Percentiles rank a stretch among this genome's conserved stretches.
Evolutionary conservation across 192 early-diverging fungal genomes (phyloP).

Genomic region (Linnemannia exigua): DNA sequence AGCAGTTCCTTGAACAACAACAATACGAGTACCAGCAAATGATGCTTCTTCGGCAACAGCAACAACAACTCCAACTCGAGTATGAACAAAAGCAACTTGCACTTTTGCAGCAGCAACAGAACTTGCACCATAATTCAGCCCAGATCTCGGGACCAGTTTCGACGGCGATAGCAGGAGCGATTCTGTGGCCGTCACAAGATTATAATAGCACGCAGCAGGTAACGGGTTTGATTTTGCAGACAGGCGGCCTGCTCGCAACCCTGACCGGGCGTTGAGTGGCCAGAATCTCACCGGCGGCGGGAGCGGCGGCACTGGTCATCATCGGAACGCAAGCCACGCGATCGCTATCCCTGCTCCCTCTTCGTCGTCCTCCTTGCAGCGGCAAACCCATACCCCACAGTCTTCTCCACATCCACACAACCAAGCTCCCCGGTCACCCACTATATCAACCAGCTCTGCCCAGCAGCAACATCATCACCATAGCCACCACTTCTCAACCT

Average conservation of each 20-base stretch:
- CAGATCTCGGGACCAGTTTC: background rate
- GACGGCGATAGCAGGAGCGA: background rate
- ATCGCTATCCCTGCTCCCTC: slow-evolving; percentile 19
- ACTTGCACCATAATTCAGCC: slow-evolving; percentile 4
- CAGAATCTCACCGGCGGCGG: background rate
- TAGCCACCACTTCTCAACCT: slow-evolving; percentile 7
- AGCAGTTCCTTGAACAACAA: slow-evolving; percentile 50
- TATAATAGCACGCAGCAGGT: slow-evolving; percentile 17
- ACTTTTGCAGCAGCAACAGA: slow-evolving; percentile 22
- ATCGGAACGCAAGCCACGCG: slow-evolving; percentile 18
- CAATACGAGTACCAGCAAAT: slow-evolving; percentile 56
- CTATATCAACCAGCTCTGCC: background rate
- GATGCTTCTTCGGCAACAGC: slow-evolving; percentile 51
- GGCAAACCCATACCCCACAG: background rate
- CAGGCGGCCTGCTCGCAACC: slow-evolving; percentile 41
- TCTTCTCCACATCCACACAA: background rate
- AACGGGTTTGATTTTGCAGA: slow-evolving; percentile 37
- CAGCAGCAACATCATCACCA: background rate
- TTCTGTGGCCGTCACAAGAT: slow-evolving; percentile 8
- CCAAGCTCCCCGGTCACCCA: slow-evolving; percentile 9
- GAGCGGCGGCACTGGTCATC: background rate
- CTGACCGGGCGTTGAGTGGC: slow-evolving; percentile 17
- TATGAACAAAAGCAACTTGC: slow-evolving; percentile 36
- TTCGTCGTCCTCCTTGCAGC: slow-evolving; percentile 1
- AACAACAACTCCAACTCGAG: slow-evolving; percentile 38